A percentile compares a stretch with the other conserved stretches of the same genome.
Evolutionary conservation across 352 stramenopile genomes (phyloP).

Genomic region (Pythium apleroticum): DNA sequence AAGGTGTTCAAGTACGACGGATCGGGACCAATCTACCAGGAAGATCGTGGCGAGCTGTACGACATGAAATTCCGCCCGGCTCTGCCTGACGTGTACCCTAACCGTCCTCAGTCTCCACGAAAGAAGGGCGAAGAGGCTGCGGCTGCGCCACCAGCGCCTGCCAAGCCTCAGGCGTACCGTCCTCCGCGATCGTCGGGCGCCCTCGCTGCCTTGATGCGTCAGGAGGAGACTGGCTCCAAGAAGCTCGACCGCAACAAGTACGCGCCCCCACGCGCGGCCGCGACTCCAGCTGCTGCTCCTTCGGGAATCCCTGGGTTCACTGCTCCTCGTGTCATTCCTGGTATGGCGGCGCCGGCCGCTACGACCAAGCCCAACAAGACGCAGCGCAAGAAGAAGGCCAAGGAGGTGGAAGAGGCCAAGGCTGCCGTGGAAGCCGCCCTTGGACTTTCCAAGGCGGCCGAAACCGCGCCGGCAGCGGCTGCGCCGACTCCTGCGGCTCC

Average conservation of each 20-base stretch:
- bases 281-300: constrained; percentile 9
- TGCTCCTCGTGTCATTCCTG: constrained; percentile 53
- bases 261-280: constrained; percentile 39
- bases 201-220: constrained; percentile 94
- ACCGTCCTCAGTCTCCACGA: constrained; percentile 83
- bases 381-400: constrained; percentile 82
- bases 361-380: constrained; percentile 82
- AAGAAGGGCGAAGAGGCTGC: constrained; percentile 61
- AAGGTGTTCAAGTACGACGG: constrained; percentile 97
- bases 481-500: constrained; percentile 15
- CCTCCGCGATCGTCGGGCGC: constrained; percentile 86
- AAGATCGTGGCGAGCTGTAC: constrained; percentile 82
- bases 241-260: constrained; percentile 90
- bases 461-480: constrained; percentile 16
- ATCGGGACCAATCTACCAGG: constrained; percentile 82
- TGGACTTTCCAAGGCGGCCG: constrained; percentile 21
- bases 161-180: constrained; percentile 82
- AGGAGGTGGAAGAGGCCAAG: constrained; percentile 66
- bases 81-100: constrained; percentile 75
- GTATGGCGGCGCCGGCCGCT: constrained; percentile 50
- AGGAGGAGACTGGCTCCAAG: constrained; percentile 73
- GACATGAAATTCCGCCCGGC: constrained; percentile 88
- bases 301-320: constrained; percentile 46
- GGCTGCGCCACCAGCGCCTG: constrained; percentile 40
- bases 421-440: constrained; percentile 59